Evolutionary conservation across 257 asterid species (phyloP).

Genomic region (Jacaranda copaia): DNA sequence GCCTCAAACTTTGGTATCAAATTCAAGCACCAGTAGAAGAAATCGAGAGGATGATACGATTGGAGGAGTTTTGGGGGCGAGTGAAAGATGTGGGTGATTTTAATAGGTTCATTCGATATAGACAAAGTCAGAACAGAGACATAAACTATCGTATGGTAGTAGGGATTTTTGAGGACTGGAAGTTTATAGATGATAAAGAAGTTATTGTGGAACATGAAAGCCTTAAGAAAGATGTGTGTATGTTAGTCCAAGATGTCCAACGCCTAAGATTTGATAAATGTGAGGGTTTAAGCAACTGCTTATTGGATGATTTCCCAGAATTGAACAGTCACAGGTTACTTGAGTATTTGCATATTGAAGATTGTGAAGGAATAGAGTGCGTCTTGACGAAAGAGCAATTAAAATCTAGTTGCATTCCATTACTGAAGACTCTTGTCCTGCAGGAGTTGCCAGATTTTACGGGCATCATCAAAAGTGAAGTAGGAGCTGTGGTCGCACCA

Average conservation of each 20-base stretch:
- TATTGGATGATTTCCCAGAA: background rate
- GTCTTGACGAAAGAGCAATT: conserved; percentile 12
- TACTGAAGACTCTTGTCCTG: background rate
- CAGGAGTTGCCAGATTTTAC: background rate
- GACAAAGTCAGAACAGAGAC: background rate
- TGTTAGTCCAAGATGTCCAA: conserved; percentile 31
- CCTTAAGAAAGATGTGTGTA: background rate
- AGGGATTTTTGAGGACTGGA: no score
- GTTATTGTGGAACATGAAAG: no score
- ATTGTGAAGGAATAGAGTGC: conserved; percentile 17
- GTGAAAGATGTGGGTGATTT: background rate
- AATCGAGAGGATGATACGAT: background rate
- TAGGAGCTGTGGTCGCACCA: background rate
- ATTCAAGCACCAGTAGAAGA: conserved; percentile 3
- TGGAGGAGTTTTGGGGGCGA: conserved; percentile 8
- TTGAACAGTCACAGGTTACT: conserved; percentile 5
- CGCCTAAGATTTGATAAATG: conserved; percentile 7
- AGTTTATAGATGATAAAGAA: no score
- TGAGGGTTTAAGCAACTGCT: conserved; percentile 7
- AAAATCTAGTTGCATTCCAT: no score
- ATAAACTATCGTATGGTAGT: no score
- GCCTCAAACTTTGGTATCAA: background rate
- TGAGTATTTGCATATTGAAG: background rate
- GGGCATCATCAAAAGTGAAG: background rate
- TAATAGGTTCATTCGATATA: background rate